These are phyloP conservation scores for Xylaria sp. DNA, from an alignment of 2,329 filamentous ascomycete species.

Conservation along the genomic window DNA sequence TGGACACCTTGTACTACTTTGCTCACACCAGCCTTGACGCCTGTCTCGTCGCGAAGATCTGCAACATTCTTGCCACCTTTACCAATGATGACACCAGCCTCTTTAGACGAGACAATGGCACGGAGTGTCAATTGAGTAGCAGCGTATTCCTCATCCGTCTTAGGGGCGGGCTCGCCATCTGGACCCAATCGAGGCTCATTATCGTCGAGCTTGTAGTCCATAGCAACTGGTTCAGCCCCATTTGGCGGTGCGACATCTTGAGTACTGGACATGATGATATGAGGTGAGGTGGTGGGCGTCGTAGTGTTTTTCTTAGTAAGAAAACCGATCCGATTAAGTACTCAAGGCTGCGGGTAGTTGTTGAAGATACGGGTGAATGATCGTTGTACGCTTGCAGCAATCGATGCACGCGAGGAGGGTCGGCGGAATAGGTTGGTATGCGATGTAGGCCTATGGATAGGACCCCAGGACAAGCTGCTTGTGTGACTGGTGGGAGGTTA, in stretches of 20 bases:
- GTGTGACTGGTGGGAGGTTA: constrained; percentile 44
- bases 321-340: constrained; percentile 9
- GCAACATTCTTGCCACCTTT: constrained; percentile 99
- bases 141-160: constrained; percentile 97
- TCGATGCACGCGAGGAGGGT: constrained; percentile 30
- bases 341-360: constrained; percentile 8
- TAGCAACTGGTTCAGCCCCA: constrained; percentile 67
- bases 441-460: constrained; percentile 33
- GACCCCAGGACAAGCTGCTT: constrained; percentile 39
- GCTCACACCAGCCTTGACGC: constrained; percentile 97
- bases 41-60: constrained; percentile 95
- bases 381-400: constrained; percentile 19
- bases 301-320: constrained; percentile 34
- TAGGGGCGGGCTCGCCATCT: constrained; percentile 82
- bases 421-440: constrained; percentile 34
- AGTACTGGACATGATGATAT: constrained; percentile 65
- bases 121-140: constrained; percentile 91
- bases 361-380: constrained; percentile 10
- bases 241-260: constrained; percentile 68
- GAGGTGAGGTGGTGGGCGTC: constrained; percentile 39
- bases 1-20: constrained; percentile 98
- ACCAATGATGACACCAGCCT: constrained; percentile 98
- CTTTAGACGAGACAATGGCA: constrained; percentile 98
- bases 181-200: constrained; percentile 69
- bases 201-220: constrained; percentile 75